Evolutionary conservation across 768 basidiomycete species (phyloP).

Genomic region (Suillus americanus): DNA sequence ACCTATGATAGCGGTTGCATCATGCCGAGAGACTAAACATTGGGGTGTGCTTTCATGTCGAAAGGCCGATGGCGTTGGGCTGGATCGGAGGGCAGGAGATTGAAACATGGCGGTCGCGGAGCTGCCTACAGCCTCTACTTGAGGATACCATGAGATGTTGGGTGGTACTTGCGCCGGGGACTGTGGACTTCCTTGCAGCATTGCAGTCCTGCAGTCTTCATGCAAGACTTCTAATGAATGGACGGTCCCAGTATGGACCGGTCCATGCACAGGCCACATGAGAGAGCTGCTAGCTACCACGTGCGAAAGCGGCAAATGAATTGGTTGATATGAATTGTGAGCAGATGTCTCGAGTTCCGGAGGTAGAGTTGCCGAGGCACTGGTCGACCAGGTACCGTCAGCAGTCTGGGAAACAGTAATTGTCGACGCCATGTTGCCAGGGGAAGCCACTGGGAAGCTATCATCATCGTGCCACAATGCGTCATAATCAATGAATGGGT

Average conservation of each 20-base stretch:
- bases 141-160: not conserved
- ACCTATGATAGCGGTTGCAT: not conserved
- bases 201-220: not conserved
- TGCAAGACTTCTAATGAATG: not conserved
- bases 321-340: not conserved
- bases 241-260: not conserved
- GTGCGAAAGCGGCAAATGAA: not conserved
- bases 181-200: not conserved
- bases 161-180: not conserved
- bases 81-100: not conserved
- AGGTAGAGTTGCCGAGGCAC: not conserved
- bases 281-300: not conserved
- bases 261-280: slow-evolving; percentile 2
- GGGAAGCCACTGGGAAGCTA: not conserved
- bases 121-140: not conserved
- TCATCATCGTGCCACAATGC: not conserved
- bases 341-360: not conserved
- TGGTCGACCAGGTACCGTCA: not conserved
- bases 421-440: not conserved
- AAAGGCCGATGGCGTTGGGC: not conserved
- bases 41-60: not conserved
- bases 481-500: not conserved
- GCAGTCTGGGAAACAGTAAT: not conserved
- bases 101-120: not conserved
- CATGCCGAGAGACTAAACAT: not conserved